Conservation (phyloP, 2,329 filamentous ascomycete genomes). For the Coniochaeta prunicola region DNA sequence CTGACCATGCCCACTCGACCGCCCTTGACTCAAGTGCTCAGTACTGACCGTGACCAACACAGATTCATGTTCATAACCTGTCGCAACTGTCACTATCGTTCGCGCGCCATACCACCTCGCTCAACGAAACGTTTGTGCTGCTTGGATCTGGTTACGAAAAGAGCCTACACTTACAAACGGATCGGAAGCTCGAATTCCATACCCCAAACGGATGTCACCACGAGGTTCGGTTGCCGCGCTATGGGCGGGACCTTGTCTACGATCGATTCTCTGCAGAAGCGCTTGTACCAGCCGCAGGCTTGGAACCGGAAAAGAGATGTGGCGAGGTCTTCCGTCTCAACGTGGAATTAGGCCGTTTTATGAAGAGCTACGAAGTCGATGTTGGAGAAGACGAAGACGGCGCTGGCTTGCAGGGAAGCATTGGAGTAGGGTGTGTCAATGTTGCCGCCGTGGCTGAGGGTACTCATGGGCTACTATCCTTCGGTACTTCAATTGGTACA, state of each 20-base stretch:
- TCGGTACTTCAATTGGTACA: slow-evolving; percentile 90
- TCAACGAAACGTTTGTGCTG: slow-evolving; percentile 87
- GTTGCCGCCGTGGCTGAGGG: slow-evolving; percentile 79
- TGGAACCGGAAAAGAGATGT: slow-evolving; percentile 69
- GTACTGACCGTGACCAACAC: slow-evolving; percentile 20
- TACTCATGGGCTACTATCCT: slow-evolving; percentile 84
- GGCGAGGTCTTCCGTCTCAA: slow-evolving; percentile 93
- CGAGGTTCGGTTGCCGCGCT: slow-evolving; percentile 80
- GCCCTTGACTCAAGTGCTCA: not conserved
- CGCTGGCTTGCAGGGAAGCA: slow-evolving; percentile 77
- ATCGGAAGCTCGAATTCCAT: slow-evolving; percentile 89
- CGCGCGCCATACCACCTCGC: slow-evolving; percentile 80
- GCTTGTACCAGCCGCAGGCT: slow-evolving; percentile 77
- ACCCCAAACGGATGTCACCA: slow-evolving; percentile 85
- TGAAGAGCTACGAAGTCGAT: slow-evolving; percentile 88
- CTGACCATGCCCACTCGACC: not conserved
- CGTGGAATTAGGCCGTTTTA: slow-evolving; percentile 84
- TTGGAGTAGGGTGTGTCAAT: slow-evolving; percentile 80
- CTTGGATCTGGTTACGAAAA: slow-evolving; percentile 91
- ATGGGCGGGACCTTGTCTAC: slow-evolving; percentile 84
- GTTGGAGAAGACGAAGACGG: slow-evolving; percentile 75
- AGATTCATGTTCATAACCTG: slow-evolving; percentile 94
- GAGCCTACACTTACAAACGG: slow-evolving; percentile 85
- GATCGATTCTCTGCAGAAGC: slow-evolving; percentile 77
- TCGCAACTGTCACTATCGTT: slow-evolving; percentile 91